Base-by-base conservation (phyloP, 768 basidiomycete genomes). In the Leucosporidium scottii region DNA sequence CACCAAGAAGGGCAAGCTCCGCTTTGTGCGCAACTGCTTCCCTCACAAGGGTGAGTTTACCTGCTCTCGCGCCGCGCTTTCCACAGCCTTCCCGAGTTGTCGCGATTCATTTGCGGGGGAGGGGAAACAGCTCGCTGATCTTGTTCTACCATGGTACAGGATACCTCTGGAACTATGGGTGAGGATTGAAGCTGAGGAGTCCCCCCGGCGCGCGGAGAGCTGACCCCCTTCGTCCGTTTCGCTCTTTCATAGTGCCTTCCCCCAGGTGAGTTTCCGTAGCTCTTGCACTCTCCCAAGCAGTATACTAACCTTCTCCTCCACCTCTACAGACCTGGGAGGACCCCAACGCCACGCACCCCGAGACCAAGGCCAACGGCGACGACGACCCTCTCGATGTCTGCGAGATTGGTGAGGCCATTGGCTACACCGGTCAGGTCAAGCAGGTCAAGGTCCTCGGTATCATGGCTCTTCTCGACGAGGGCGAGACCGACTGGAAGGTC, bases 401-500 rank as follows among this genome's bases (percentile, higher is more conserved):
- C 81, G 96, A 99, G 82, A 98, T 99, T 75, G 96, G 96, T 70
- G 96, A 99, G 80, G 90, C 93, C 79, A 90, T 98, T 75, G 96
- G 94, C 74, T 91, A 93, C 79, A 86, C 87, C 70, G 96, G 96
- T 65, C 93, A 98, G 79, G 85, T 99, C 80, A 99, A 98, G 83
- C 96, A 97, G 80, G 96, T 99, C 85, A 99, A 99, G 84, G 90
- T 99, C 73, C 90, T 99, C 76, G 96, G 96, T 70, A 94, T 98
- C 85, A 98, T 98, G 94, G 96, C 96, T 66, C 84, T 98, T 66
- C 87, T 98, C 74, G 96, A 99, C 78, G 96, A 98, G 79, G 96
- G 96, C 75, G 96, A 98, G 83, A 98, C 96, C 73, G 96, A 98
- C 83, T 99, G 96, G 96, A 99, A 99, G 81, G 90, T 99, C 82